Evolutionary conservation across 225 moss, liverwort and hornwort species (phyloP).

Genomic region (Antitrichia curtipendula): DNA sequence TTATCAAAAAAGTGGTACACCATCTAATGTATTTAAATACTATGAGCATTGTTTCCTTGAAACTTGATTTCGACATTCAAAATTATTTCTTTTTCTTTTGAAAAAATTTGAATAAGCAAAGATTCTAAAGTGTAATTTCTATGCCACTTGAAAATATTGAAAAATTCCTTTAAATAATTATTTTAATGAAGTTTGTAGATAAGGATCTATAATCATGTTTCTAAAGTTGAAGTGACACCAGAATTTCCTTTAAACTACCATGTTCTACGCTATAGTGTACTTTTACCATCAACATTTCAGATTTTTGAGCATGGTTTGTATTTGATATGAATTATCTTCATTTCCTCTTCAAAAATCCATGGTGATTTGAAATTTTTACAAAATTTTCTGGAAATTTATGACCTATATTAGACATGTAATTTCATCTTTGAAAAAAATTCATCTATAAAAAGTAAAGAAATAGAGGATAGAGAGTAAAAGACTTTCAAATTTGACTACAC

Average conservation of each 20-base stretch:
- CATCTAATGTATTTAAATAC: not conserved
- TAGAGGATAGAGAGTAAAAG: too few relatives aligned
- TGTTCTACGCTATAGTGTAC: not conserved
- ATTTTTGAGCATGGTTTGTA: too few relatives aligned
- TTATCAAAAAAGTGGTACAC: not conserved
- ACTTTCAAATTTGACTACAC: too few relatives aligned
- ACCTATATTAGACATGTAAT: too few relatives aligned
- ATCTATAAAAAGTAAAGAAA: too few relatives aligned
- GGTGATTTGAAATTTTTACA: too few relatives aligned
- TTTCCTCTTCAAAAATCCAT: too few relatives aligned
- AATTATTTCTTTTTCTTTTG: not conserved
- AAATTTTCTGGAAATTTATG: too few relatives aligned
- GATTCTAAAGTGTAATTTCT: not conserved
- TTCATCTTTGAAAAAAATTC: too few relatives aligned
- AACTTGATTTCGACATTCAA: not conserved
- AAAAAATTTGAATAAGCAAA: not conserved
- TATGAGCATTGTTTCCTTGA: too few relatives aligned
- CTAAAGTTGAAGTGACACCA: not conserved
- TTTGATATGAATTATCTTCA: too few relatives aligned
- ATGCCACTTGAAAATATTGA: not conserved
- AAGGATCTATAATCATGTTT: not conserved
- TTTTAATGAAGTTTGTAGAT: not conserved
- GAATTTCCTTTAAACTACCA: not conserved
- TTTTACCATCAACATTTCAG: accelerated
- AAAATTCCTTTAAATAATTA: too few relatives aligned